Percentiles rank a stretch among this genome's conserved stretches.
Conservation (phyloP, 176 grass and related monocot species). For the Juncus effusus region DNA sequence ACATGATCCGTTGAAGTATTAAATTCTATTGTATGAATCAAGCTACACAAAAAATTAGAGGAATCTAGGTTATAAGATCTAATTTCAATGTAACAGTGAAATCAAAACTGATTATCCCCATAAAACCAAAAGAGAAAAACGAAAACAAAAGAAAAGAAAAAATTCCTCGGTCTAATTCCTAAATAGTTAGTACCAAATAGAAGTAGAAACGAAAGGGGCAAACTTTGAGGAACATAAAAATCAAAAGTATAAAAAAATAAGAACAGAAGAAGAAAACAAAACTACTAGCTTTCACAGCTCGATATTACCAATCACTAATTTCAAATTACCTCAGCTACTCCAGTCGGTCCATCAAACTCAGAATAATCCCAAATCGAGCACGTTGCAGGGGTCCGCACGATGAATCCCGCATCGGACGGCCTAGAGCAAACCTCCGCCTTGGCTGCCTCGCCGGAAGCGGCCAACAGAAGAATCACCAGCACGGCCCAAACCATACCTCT, state of each 20-base stretch:
- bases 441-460: not conserved
- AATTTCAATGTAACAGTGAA: slow-evolving; percentile 15
- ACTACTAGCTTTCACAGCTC: not conserved
- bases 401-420: slow-evolving; percentile 7
- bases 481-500: slow-evolving; percentile 16
- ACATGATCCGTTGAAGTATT: too few species aligned
- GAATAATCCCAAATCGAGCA: slow-evolving; percentile 30
- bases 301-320: not conserved
- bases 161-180: not conserved
- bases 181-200: not conserved
- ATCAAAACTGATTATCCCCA: not conserved
- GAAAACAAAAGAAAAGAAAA: not conserved
- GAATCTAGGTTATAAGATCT: slow-evolving; percentile 1
- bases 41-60: too few species aligned
- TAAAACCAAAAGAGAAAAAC: not conserved
- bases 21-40: too few species aligned
- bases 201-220: not conserved
- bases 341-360: slow-evolving; percentile 7
- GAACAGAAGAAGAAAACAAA: not conserved
- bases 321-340: slow-evolving; percentile 14
- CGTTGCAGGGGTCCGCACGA: slow-evolving; percentile 12
- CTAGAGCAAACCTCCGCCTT: slow-evolving; percentile 3
- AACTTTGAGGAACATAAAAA: not conserved
- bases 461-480: slow-evolving; percentile 16
- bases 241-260: not conserved